These are phyloP conservation scores for Solanum chiquidenum DNA, from an alignment of 257 asterid species.

Conservation along the genomic window DNA sequence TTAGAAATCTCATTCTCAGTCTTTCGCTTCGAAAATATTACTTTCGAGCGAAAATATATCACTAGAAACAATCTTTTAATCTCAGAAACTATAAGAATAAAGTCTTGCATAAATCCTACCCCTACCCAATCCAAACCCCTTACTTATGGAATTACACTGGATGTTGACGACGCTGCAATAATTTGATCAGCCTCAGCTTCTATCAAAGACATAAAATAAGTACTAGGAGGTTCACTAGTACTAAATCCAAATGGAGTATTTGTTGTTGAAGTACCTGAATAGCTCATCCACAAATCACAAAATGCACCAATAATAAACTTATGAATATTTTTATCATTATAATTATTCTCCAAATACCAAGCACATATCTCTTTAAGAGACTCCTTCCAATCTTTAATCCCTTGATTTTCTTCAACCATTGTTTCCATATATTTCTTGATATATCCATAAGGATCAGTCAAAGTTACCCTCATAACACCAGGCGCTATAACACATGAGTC, in stretches of 20 bases:
- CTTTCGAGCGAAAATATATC: not conserved
- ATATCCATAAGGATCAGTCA: slow-evolving; percentile 30
- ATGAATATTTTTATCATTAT: slow-evolving; percentile 21
- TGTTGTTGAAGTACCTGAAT: slow-evolving; percentile 13
- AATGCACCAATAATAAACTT: slow-evolving; percentile 48
- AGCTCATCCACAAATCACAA: slow-evolving; percentile 28
- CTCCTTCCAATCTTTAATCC: slow-evolving; percentile 27
- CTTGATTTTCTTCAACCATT: slow-evolving; percentile 38
- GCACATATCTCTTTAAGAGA: slow-evolving; percentile 30
- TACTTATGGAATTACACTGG: not conserved
- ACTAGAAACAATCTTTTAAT: not conserved
- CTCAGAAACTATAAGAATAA: not conserved
- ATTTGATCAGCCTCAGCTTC: not conserved
- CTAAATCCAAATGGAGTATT: slow-evolving; percentile 22
- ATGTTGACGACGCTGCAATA: not conserved
- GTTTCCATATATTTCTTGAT: slow-evolving; percentile 51
- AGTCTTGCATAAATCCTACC: not conserved
- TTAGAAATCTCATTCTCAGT: not conserved
- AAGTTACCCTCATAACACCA: slow-evolving; percentile 5
- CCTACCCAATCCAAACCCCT: not conserved
- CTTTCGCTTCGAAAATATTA: not conserved
- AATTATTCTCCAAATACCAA: slow-evolving; percentile 28
- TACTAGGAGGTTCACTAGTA: slow-evolving; percentile 22
- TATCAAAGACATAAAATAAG: slow-evolving; percentile 12
- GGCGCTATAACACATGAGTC: not conserved